Percentiles rank a stretch among this genome's conserved stretches.
Evolutionary conservation across 306 rosid genomes (phyloP).

Genomic region (Boehmeria nivea): DNA sequence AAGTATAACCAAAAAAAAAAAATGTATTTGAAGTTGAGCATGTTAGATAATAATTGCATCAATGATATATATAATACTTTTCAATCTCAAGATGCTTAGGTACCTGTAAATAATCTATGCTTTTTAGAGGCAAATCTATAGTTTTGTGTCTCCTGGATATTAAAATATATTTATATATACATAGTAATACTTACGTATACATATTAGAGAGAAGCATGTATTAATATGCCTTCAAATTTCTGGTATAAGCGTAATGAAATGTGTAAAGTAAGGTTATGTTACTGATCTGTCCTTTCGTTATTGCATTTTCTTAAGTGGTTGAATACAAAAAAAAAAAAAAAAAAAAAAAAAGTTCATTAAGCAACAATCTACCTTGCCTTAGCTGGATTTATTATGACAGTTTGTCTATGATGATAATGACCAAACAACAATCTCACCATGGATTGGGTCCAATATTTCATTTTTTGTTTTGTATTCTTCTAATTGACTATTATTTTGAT

Average conservation of each 20-base stretch:
- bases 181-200: too few species aligned
- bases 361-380: conserved; percentile 24
- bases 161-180: too few species aligned
- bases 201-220: too few species aligned
- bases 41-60: too few species aligned
- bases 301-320: conserved; percentile 12
- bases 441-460: conserved; percentile 34
- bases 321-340: conserved; percentile 11
- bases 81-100: too few species aligned
- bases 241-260: neutral
- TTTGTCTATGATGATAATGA: conserved; percentile 37
- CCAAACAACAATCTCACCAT: conserved; percentile 23
- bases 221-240: conserved; percentile 2
- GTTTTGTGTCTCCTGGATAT: too few species aligned
- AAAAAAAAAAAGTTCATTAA: conserved; percentile 10
- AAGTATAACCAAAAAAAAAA: too few species aligned
- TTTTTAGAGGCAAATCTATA: too few species aligned
- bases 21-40: too few species aligned
- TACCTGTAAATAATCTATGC: too few species aligned
- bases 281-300: neutral
- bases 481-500: conserved; percentile 25
- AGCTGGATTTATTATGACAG: conserved; percentile 42
- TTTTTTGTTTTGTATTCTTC: neutral
- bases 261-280: neutral
- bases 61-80: too few species aligned